These are phyloP conservation scores for Pecoramyces ruminantium DNA, from an alignment of 192 early-diverging fungal species.

Conservation along the genomic window DNA sequence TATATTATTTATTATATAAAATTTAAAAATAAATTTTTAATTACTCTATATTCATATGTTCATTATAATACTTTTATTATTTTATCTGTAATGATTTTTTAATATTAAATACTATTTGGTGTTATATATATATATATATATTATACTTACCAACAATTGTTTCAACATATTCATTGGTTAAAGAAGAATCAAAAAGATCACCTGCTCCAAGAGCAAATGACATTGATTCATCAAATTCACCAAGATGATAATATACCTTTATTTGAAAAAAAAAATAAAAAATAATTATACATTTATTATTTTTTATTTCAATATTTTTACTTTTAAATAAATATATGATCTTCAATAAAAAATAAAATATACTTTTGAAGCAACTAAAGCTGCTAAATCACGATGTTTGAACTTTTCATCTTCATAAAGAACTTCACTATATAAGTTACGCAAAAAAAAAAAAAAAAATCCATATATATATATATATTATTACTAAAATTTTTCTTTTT, in stretches of 20 bases:
- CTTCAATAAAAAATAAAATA: background rate
- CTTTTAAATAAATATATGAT: too few species aligned
- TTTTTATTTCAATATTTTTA: background rate
- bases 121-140: too few species aligned
- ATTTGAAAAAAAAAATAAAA: too few species aligned
- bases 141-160: conserved; percentile 70
- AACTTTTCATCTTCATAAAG: conserved; percentile 85
- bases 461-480: conserved; percentile 1
- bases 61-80: too few species aligned
- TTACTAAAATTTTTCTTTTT: too few species aligned
- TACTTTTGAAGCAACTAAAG: conserved; percentile 92
- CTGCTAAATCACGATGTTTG: conserved; percentile 70
- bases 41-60: too few species aligned
- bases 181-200: conserved; percentile 63
- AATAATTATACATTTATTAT: background rate
- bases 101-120: too few species aligned
- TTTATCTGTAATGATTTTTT: too few species aligned
- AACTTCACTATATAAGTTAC: conserved; percentile 75
- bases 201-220: conserved; percentile 90
- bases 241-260: conserved; percentile 91
- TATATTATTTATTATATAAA: too few species aligned
- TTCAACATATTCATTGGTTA: conserved; percentile 76
- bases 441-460: too few species aligned
- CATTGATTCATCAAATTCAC: conserved; percentile 88
- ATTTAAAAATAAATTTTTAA: too few species aligned